These are phyloP conservation scores for Dioszegia hungarica DNA, from an alignment of 768 basidiomycete genomes.

Conservation along the genomic window DNA sequence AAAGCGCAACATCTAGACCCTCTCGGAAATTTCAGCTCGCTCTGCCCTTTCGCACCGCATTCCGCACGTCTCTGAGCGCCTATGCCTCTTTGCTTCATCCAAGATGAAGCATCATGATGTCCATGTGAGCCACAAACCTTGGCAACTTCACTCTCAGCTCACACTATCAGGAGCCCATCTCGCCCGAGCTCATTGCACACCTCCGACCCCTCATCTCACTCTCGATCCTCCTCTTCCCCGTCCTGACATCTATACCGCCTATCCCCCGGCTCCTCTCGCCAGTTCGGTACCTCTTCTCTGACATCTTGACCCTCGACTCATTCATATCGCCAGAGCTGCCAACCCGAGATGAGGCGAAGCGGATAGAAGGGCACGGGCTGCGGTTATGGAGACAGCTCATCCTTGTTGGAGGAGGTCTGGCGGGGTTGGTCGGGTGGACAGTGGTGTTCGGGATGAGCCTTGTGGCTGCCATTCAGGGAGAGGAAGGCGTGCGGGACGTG, in stretches of 20 bases:
- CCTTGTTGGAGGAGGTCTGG: conserved; percentile 21
- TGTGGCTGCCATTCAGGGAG: conserved; percentile 7
- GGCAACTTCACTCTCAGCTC: not conserved
- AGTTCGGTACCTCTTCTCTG: conserved; percentile 19
- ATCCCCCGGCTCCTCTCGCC: conserved; percentile 15
- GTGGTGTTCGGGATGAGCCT: conserved; percentile 22
- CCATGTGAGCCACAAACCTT: not conserved
- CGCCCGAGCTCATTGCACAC: conserved; percentile 16
- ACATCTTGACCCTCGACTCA: conserved; percentile 31
- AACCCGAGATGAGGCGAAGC: conserved; percentile 9
- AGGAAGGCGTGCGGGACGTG: conserved; percentile 14
- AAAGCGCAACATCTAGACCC: too few species aligned
- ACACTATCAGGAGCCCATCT: conserved; percentile 12
- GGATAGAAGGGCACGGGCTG: conserved; percentile 8
- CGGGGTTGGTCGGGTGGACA: conserved; percentile 28
- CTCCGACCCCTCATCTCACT: conserved; percentile 36
- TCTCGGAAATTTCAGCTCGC: too few species aligned
- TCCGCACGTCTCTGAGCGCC: too few species aligned
- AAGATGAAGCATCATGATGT: conserved; percentile 7
- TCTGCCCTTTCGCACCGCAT: too few species aligned
- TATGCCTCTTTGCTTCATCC: not conserved
- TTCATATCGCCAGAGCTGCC: conserved; percentile 20
- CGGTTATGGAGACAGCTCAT: conserved; percentile 28
- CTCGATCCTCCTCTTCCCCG: conserved; percentile 23
- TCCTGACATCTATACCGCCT: conserved; percentile 20